Percentiles rank a stretch among this genome's conserved stretches.
Conservation (phyloP, 371 early-diverging fungal species). For the Mucor saturninus region DNA sequence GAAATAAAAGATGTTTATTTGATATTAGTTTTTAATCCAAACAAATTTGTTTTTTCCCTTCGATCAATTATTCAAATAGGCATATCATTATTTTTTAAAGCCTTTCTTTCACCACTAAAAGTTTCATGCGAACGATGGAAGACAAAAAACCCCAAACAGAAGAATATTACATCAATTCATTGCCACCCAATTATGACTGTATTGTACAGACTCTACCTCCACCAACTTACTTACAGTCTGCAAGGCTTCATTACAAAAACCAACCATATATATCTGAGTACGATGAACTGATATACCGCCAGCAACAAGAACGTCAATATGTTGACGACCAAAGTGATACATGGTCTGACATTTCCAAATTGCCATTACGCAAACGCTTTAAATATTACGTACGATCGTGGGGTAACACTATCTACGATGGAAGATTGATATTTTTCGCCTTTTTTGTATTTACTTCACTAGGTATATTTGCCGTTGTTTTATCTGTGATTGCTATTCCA, state of each 20-base stretch:
- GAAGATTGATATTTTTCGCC: conserved; percentile 7
- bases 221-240: conserved; percentile 10
- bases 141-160: conserved; percentile 5
- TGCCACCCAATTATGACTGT: conserved; percentile 8
- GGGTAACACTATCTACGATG: conserved; percentile 8
- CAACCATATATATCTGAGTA: conserved; percentile 12
- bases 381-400: conserved; percentile 9
- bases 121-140: not conserved
- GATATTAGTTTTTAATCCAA: conserved; percentile 1
- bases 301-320: not conserved
- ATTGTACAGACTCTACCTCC: conserved; percentile 6
- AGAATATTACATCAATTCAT: not conserved
- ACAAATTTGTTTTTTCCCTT: not conserved
- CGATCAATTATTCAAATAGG: not conserved
- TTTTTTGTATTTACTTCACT: conserved; percentile 11
- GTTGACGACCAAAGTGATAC: not conserved
- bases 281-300: not conserved
- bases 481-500: conserved; percentile 8
- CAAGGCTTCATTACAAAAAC: conserved; percentile 15
- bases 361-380: not conserved
- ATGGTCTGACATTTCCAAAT: not conserved
- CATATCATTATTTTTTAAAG: not conserved
- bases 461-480: not conserved
- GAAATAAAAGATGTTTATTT: conserved; percentile 1
- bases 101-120: not conserved